Evolutionary conservation across 352 stramenopile species (phyloP), one percentile per base, ranked within the genome.

Genomic region (Globisporangium lucens): DNA sequence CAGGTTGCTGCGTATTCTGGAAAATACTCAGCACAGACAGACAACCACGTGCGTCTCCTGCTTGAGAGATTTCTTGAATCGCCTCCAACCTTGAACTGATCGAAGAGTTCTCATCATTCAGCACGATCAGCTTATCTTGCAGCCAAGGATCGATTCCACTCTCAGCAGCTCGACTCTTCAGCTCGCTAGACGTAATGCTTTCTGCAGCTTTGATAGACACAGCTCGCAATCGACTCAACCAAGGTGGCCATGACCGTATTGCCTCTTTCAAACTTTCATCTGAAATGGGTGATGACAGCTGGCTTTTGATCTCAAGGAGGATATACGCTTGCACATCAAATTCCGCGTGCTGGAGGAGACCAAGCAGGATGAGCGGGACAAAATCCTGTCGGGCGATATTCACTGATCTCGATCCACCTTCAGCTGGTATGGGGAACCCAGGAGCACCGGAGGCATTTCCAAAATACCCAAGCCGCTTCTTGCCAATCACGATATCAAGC

Each of bases 231-330:
- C 77, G 82, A 61, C 71, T 73, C 30, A 93, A 65, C 85, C 83
- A 93, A 15, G 78, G 71, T 33, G 85, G 83, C 85, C 85, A 93
- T 3, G 83, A 89, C 47, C 86, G 75, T 56, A 92, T 82, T n/a
- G 79, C 66, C 72, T 94, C 86, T 62, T 88, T 85, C 29, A 85
- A 67, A 20, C 63, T 83, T 51, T 89, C 77, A 10, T 82, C 80
- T 51, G 76, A 72, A 1, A 75, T 75, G 7, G 74, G 58, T 10
- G 75, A 85, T 20, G 73, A 59, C n/a, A 91, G 12, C 49, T 89
- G 74, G 24, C 68, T 33, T 46, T 78, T 76, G 58, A 93, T 75
- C 75, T 93, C 86, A 27, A 73, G 69, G 3, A 94, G 68, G 5
- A 92, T 46, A 15, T 71, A 66, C 17, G 77, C 65, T 74, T 91